Base-by-base conservation (phyloP, 208 protist species). In the Wallacemonas sp. region DNA sequence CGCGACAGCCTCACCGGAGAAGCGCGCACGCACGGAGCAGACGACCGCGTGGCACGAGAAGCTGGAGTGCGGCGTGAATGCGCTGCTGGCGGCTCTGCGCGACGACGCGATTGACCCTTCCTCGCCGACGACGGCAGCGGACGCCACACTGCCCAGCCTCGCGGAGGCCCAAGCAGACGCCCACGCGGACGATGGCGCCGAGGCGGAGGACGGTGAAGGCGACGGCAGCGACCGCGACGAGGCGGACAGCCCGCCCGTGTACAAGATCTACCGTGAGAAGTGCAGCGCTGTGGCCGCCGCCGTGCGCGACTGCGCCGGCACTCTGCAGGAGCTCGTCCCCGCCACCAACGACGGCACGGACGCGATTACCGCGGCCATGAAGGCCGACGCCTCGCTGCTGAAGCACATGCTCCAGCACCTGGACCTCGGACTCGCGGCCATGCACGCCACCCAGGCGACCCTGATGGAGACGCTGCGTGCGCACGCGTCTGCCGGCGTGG, bases 401-500 rank as follows among this genome's bases (percentile, higher is more conserved):
- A 22, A 66, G 22, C 50, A 72, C 12, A 38, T 61, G 10, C 29
- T 82, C 16, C 57, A 72, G 26, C 63, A 49, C 36, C 5, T 64
- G 18, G 0, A 28, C 8, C 39, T 49, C 3, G 52, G 52, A 7
- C 52, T 59, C 16, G 14, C 29, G n/a, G 36, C 32, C 11, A 33
- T 82, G 32, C 70, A 72, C 31, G 48, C 31, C 2, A 57, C 67
- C 8, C 77, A 77, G 20, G 46, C 64, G 18, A 69, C 64, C 25
- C 45, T 82, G 63, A 20, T 68, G 46, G 20, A 12, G 0, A 74
- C 79, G 23, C 62, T 96, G 12, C 61, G 59, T 12, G 67, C 84
- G 12, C 86, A 93, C 66, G 79, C 74, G 23, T 69, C 84, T 59
- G 75, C 97, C 31, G 81, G 82, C 26, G 79, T 96, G 32, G 82